Conservation (phyloP, 495 filamentous ascomycete genomes). For the Penicillium salamii region DNA sequence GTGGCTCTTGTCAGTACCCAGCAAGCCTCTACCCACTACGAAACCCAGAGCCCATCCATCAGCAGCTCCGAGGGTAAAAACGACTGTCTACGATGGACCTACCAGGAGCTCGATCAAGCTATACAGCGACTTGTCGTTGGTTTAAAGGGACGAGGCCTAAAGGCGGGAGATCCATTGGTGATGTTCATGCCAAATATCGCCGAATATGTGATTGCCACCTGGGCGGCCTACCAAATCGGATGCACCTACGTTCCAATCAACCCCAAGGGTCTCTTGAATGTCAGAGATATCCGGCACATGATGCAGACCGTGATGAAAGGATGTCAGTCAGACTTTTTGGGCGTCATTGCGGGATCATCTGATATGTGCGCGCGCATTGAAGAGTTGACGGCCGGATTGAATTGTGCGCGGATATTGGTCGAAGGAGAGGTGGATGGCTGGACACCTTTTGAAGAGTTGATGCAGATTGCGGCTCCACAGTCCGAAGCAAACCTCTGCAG, state of each 20-base stretch:
- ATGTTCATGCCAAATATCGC: conserved; percentile 12
- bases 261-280: conserved; percentile 8
- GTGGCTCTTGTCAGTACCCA: conserved; percentile 16
- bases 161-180: conserved; percentile 9
- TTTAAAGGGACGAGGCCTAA: conserved; percentile 3
- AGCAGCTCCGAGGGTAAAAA: neutral
- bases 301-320: conserved; percentile 6
- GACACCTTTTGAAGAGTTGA: conserved; percentile 9
- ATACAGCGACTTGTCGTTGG: conserved; percentile 6
- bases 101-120: conserved; percentile 9
- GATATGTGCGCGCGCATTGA: conserved; percentile 9
- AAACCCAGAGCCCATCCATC: neutral
- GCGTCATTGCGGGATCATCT: conserved; percentile 6
- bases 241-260: conserved; percentile 17
- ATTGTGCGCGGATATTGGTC: conserved; percentile 9
- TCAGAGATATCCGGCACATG: conserved; percentile 16
- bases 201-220: conserved; percentile 19
- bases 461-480: neutral
- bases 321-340: conserved; percentile 1
- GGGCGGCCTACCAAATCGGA: conserved; percentile 19
- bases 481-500: neutral
- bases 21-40: conserved; percentile 9
- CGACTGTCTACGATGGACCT: conserved; percentile 17
- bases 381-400: conserved; percentile 2
- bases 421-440: conserved; percentile 13